A percentile compares a stretch with the other conserved stretches of the same genome.
phyloP scores from a whole-genome alignment of 164 flowering plant species.

The Dillenia turbinata region DNA sequence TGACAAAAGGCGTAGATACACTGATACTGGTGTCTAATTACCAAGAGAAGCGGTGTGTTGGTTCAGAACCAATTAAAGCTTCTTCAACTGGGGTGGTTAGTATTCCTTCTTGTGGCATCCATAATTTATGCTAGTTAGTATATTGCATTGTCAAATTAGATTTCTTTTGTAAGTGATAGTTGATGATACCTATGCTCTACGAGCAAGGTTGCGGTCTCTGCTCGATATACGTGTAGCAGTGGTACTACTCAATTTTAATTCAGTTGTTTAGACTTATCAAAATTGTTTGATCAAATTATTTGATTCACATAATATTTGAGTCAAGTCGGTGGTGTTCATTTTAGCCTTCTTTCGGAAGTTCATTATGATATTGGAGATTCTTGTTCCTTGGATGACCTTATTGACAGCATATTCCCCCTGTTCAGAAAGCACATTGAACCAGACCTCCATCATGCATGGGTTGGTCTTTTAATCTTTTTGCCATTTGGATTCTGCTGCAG shows the following conservation, averaged over 20 bases:
- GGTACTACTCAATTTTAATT: constrained; percentile 38
- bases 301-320: constrained; percentile 8
- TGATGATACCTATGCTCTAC: constrained; percentile 96
- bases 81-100: constrained; percentile 87
- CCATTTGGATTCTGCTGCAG: neutral
- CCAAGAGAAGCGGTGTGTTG: constrained; percentile 73
- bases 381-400: constrained; percentile 85
- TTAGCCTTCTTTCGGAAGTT: constrained; percentile 96
- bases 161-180: constrained; percentile 65
- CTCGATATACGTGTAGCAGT: constrained; percentile 98
- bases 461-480: constrained; percentile 23
- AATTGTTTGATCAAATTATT: constrained; percentile 3
- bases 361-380: constrained; percentile 92
- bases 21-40: constrained; percentile 77
- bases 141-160: neutral
- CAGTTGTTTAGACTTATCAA: constrained; percentile 1
- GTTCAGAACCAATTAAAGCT: constrained; percentile 59
- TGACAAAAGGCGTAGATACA: constrained; percentile 79
- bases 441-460: constrained; percentile 99
- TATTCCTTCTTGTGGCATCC: constrained; percentile 1
- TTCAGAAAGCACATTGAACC: constrained; percentile 98
- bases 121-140: neutral
- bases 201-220: constrained; percentile 85
- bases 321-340: constrained; percentile 99
- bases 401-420: constrained; percentile 96